Percentiles rank a stretch among this genome's conserved stretches.
Evolutionary conservation across 1,284 basidiomycete genomes (phyloP).

Genomic region (Pseudozyma hubeiensis): DNA sequence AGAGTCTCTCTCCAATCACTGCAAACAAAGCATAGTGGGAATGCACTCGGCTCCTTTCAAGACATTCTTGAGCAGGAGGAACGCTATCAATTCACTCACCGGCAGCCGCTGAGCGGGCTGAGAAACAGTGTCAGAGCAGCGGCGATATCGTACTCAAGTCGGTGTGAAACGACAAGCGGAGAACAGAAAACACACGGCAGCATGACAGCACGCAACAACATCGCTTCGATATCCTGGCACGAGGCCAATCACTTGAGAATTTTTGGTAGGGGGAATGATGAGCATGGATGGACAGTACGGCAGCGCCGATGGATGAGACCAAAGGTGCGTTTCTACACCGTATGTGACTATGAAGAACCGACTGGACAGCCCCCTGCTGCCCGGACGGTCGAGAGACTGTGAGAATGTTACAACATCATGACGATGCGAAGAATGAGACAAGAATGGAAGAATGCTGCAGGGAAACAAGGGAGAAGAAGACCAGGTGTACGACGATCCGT

Average conservation of each 20-base stretch:
- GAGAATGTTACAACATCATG: constrained; percentile 49
- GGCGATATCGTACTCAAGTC: too few species aligned
- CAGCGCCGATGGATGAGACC: constrained; percentile 2
- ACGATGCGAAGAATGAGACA: constrained; percentile 25
- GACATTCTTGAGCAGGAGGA: too few species aligned
- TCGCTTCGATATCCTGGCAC: constrained; percentile 38
- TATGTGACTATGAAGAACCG: constrained; percentile 18
- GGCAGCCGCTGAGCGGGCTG: too few species aligned
- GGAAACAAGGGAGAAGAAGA: constrained; percentile 20
- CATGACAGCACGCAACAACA: not conserved
- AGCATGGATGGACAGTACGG: constrained; percentile 20
- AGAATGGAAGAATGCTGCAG: constrained; percentile 33
- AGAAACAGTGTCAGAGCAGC: too few species aligned
- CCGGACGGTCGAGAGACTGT: constrained; percentile 17
- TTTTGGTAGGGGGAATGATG: constrained; percentile 43
- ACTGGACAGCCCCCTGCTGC: constrained; percentile 35
- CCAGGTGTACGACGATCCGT: constrained; percentile 10
- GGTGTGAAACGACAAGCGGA: too few species aligned
- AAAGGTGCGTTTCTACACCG: constrained; percentile 12
- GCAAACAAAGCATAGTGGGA: too few species aligned
- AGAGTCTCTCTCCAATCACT: too few species aligned
- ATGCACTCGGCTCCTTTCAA: too few species aligned
- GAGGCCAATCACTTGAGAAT: constrained; percentile 46
- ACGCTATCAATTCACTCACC: too few species aligned
- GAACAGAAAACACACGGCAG: too few species aligned